Evolutionary conservation across 495 filamentous ascomycete genomes (phyloP).

Genomic region (Penicillium turbatum): DNA sequence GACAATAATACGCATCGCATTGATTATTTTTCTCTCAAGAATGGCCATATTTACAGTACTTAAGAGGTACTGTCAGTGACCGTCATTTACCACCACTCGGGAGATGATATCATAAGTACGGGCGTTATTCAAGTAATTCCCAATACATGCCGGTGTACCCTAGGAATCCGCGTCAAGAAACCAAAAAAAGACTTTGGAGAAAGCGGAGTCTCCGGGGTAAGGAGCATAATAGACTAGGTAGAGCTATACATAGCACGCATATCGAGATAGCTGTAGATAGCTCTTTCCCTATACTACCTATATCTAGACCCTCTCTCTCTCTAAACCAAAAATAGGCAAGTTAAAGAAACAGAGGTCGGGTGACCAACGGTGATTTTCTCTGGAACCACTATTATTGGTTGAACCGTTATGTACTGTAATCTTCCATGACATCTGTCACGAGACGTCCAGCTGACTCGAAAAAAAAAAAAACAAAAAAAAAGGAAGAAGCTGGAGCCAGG

Average conservation of each 20-base stretch:
- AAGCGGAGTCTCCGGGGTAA: conserved; percentile 8
- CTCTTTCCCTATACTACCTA: not conserved
- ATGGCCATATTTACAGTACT: not conserved
- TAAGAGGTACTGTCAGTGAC: not conserved
- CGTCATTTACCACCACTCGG: not conserved
- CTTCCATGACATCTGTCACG: not conserved
- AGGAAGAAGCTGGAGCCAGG: conserved; percentile 23
- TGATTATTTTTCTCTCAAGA: no score
- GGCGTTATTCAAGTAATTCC: not conserved
- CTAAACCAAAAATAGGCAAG: not conserved
- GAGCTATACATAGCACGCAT: not conserved
- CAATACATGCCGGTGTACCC: not conserved
- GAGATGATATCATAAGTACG: conserved; percentile 5
- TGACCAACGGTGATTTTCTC: conserved; percentile 32
- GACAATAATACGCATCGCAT: no score
- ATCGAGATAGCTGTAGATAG: not conserved
- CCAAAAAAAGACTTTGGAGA: not conserved
- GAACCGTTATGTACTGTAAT: not conserved
- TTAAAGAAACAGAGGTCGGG: conserved; percentile 19
- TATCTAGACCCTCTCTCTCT: not conserved
- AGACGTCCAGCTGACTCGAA: conserved; percentile 24
- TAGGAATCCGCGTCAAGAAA: not conserved
- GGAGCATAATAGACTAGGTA: not conserved
- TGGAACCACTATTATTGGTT: conserved; percentile 20
- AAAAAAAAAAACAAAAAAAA: not conserved